Conservation (phyloP, 2,329 filamentous ascomycete species). For the Fusarium odoratissimum region DNA sequence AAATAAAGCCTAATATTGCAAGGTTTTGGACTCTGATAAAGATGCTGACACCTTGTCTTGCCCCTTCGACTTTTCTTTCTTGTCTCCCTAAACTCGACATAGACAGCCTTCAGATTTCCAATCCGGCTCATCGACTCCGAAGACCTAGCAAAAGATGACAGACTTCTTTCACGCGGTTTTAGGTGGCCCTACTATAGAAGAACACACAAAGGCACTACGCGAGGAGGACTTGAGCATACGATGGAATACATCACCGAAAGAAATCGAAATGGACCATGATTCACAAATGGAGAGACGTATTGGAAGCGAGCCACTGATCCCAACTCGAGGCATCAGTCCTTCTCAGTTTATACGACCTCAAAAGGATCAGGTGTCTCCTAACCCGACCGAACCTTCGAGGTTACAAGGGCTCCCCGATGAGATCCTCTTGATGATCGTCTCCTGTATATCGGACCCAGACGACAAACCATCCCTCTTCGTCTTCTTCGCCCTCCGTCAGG, state of each 20-base stretch:
- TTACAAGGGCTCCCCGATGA: background rate
- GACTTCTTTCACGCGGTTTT: too few species aligned
- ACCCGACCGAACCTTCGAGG: background rate
- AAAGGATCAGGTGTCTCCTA: too few species aligned
- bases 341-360: too few species aligned
- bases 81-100: accelerated
- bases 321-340: background rate
- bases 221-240: accelerated
- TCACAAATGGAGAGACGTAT: background rate
- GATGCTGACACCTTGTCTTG: accelerated
- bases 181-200: too few species aligned
- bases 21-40: background rate
- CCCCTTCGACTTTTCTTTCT: background rate
- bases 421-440: background rate
- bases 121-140: too few species aligned
- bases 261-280: background rate
- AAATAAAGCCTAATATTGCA: background rate
- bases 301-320: background rate
- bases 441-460: background rate
- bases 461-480: background rate
- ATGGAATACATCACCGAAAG: accelerated
- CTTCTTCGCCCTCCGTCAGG: background rate
- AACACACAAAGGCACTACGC: too few species aligned
- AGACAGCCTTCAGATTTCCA: background rate
- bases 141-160: too few species aligned